These are phyloP conservation scores for Wickerhamiella occidentalis DNA, from an alignment of 805 yeast genomes.

Conservation along the genomic window DNA sequence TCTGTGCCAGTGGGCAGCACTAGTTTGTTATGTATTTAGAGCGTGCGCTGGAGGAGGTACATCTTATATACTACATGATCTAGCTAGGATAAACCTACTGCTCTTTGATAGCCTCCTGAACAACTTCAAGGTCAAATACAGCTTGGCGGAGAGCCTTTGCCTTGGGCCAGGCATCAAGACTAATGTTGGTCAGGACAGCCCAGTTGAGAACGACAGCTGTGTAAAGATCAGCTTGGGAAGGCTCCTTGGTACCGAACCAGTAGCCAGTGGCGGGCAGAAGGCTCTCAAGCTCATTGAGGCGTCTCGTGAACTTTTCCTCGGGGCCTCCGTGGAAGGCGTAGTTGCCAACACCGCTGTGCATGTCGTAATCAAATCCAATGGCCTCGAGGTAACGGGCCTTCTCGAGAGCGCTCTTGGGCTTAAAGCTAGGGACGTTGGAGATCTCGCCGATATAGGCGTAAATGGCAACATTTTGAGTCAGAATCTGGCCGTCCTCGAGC, in stretches of 20 bases:
- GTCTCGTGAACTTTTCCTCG: neutral
- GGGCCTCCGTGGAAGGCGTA: neutral
- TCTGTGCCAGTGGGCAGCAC: no score
- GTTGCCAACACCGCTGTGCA: conserved; percentile 8
- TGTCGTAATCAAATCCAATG: neutral
- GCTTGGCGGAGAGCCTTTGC: conserved; percentile 8
- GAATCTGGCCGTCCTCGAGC: conserved; percentile 12
- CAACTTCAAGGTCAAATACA: conserved; percentile 6
- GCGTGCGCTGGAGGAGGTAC: no score
- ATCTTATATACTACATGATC: no score
- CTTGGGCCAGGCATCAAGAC: conserved; percentile 9
- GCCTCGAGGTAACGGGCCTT: conserved; percentile 11
- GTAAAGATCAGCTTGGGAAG: conserved; percentile 13
- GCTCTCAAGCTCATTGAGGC: conserved; percentile 11
- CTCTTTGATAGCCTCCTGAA: conserved; percentile 14
- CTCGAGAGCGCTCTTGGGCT: neutral
- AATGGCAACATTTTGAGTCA: conserved; percentile 14
- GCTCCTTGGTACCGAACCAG: conserved; percentile 12
- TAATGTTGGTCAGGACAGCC: neutral
- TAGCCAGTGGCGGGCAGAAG: conserved; percentile 1
- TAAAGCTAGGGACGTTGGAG: conserved; percentile 8
- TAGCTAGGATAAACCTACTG: neutral
- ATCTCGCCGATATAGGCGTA: conserved; percentile 7
- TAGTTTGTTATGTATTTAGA: no score
- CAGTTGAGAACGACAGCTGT: conserved; percentile 14